Evolutionary conservation across 106 monocot species (phyloP).

Genomic region (Narthecium ossifragum): DNA sequence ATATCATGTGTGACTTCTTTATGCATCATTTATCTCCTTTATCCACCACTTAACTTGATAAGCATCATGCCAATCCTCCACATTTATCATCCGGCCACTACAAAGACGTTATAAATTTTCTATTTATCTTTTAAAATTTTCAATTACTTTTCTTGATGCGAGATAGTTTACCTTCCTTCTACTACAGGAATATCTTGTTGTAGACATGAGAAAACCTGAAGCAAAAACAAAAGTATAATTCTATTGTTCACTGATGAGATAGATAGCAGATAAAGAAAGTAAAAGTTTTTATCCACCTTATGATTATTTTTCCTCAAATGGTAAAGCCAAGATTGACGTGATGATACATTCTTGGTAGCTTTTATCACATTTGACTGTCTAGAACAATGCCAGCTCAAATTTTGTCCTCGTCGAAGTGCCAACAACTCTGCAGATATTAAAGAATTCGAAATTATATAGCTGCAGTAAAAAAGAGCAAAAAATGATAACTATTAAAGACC

Average conservation of each 20-base stretch:
- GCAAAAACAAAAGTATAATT: no score
- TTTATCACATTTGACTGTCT: background rate
- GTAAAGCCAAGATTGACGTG: background rate
- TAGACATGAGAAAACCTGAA: constrained; percentile 41
- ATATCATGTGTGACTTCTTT: background rate
- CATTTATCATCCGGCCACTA: background rate
- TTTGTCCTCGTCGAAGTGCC: background rate
- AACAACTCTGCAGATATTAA: background rate
- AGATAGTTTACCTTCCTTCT: constrained; percentile 25
- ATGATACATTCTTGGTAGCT: background rate
- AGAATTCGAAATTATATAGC: background rate
- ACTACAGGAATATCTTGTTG: constrained; percentile 24
- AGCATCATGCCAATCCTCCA: background rate
- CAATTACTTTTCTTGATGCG: background rate
- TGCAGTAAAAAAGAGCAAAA: background rate
- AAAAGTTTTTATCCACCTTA: constrained; percentile 1
- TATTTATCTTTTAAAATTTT: background rate
- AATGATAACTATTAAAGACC: background rate
- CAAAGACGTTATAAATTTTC: background rate
- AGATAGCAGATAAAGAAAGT: no score
- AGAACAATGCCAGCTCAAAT: background rate
- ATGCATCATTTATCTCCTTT: no score
- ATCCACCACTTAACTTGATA: background rate
- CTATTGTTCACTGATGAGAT: no score
- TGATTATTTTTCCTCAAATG: no score